Evolutionary conservation across 352 stramenopile species (phyloP), one percentile per base, ranked within the genome.

Genomic region (Pythium myriotylum): DNA sequence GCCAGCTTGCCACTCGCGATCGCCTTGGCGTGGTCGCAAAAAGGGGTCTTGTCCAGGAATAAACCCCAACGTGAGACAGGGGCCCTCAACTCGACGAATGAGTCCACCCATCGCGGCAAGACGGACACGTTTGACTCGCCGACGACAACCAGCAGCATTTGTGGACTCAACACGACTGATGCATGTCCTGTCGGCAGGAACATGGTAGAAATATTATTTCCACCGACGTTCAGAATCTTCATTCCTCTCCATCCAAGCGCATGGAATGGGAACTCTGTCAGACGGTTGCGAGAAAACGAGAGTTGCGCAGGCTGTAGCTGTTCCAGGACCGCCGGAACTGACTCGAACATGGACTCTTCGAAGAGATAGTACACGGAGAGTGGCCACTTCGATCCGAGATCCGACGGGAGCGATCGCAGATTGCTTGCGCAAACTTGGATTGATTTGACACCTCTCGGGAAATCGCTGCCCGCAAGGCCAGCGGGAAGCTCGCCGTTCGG

Each of bases 361-460:
- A 70, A 37, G 16, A 47, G 48, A 4, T 49, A 23, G 16, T 22
- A 46, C 20, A 12, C 43, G 12, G 27, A 46, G 17, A 22, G 22
- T 1, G 43, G 35, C 62, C 62, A 70, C 22, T 29, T 54, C 2
- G 37, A 27, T 16, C 55, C 55, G 4, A 70, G 52, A 42, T 61
- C 52, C 12, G 20, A 16, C 0, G 55, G 62, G 14, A 70, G 47
- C 12, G 13, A 20, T 16, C 13, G 20, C 23, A 70, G 9, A 48
- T 70, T 70, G 14, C 40, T 58, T 8, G 48, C 26, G 26, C 62
- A 66, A 16, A 70, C 33, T 35, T 61, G 43, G 32, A 70, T 61
- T 17, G 61, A 45, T 3, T 37, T 27, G 14, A 70, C 43, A 32
- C 13, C 39, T 17, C n/a, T 24, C 13, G 62, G 62, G 37, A 66